Evolutionary conservation across 2,329 filamentous ascomycete genomes (phyloP), one percentile per base, ranked within the genome.

Genomic region (Colletotrichum ledebouriae): DNA sequence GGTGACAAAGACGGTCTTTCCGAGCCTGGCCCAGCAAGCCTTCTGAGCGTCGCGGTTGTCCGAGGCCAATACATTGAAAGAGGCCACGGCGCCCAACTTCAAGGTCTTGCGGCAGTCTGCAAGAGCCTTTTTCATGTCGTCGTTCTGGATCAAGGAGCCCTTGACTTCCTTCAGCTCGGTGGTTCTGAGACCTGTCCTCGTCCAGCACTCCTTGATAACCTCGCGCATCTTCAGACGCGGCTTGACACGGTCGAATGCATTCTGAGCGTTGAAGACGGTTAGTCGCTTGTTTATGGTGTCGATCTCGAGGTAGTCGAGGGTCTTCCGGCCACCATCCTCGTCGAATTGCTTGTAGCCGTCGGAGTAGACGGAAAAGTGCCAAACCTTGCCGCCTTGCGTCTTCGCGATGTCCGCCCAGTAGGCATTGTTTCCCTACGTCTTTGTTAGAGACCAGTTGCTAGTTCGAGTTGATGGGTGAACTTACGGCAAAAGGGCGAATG

Each of bases 141-240:
- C 3, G 49, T 53, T 53, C 2, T 37, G 13, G 49, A 53, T 52
- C 25, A 4, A 6, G 25, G 22, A 5, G 9, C 15, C 49, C 25
- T 7, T 15, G 3, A 52, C 49, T 17, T 52, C 49, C 49, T 34
- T 12, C 22, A 52, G 22, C 49, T 52, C 25, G 20, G 22, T 13
- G 0, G 49, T 13, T 29, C 34, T 15, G 0, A 53, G 49, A 10
- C 0, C 1, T 3, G 49, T 2, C 25, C 29, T 34, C 49, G 49
- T 53, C 49, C 49, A 53, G 29, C 49, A 53, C 29, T 53, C 49
- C 49, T 53, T 53, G 5, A 53, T 22, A 10, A 53, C 49, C 15
- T 53, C 13, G 29, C 49, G 49, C 49, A 53, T 53, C 49, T 53
- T 53, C 15, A 53, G 49, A 0, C 49, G 49, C 22, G 49, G 49